Evolutionary conservation across 495 filamentous ascomycete species (phyloP).

Genomic region (Viridothelium virens): DNA sequence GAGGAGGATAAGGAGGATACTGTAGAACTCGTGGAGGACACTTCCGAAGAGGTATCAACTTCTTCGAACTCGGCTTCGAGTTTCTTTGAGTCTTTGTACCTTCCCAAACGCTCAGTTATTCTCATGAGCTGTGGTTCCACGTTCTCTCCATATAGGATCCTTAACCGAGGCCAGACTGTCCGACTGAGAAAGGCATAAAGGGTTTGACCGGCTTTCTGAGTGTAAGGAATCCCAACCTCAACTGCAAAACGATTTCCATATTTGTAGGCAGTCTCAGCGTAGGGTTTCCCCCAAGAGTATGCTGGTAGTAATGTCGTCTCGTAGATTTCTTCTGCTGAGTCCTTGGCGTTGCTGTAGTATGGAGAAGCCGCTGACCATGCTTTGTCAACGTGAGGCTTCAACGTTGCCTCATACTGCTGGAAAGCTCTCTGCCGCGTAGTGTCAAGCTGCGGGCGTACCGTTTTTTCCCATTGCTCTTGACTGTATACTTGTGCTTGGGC

Average conservation of each 20-base stretch:
- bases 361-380: constrained; percentile 51
- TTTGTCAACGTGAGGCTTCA: constrained; percentile 68
- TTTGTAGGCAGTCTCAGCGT: constrained; percentile 60
- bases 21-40: constrained; percentile 17
- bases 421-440: constrained; percentile 51
- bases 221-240: constrained; percentile 65
- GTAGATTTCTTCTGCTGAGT: constrained; percentile 56
- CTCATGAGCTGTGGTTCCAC: constrained; percentile 92
- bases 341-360: constrained; percentile 59
- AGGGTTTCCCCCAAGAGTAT: constrained; percentile 63
- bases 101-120: constrained; percentile 81
- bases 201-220: constrained; percentile 59
- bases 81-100: constrained; percentile 64
- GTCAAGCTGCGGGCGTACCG: constrained; percentile 63
- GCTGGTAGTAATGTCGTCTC: constrained; percentile 66
- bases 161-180: constrained; percentile 69
- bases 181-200: constrained; percentile 60
- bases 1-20: constrained; percentile 26
- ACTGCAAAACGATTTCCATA: constrained; percentile 57
- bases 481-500: constrained; percentile 56
- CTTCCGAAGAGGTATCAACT: constrained; percentile 34
- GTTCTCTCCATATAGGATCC: constrained; percentile 75
- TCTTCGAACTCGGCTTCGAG: constrained; percentile 52
- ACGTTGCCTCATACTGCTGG: constrained; percentile 56
- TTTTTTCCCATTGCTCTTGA: constrained; percentile 67